Percentiles rank a stretch among this genome's conserved stretches.
Evolutionary conservation across 768 basidiomycete genomes (phyloP).

Genomic region (Hygrophoropsis aurantiaca): DNA sequence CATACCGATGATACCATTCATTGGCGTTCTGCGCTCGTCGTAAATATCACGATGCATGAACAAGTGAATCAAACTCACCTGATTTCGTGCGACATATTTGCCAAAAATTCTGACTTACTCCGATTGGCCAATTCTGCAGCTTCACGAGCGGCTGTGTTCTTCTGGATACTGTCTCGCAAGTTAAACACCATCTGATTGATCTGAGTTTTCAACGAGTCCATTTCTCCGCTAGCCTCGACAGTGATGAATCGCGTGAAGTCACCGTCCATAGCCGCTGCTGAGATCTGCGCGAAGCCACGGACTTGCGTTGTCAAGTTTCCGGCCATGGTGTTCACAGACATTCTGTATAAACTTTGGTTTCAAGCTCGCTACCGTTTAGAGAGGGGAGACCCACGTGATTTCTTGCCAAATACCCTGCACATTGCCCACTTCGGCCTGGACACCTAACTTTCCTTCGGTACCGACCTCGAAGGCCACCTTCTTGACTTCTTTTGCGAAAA

Average conservation of each 20-base stretch:
- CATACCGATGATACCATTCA: conserved; percentile 99
- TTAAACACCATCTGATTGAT: conserved; percentile 99
- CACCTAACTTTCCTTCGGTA: conserved; percentile 97
- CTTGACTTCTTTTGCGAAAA: conserved; percentile 81
- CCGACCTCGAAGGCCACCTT: conserved; percentile 97
- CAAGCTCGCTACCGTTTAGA: not conserved
- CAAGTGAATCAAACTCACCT: conserved; percentile 52
- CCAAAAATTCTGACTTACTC: conserved; percentile 96
- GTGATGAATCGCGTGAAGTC: conserved; percentile 99
- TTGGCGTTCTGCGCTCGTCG: conserved; percentile 76
- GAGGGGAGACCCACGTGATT: conserved; percentile 72
- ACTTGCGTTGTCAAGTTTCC: conserved; percentile 97
- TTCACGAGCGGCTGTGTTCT: conserved; percentile 96
- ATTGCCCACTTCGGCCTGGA: conserved; percentile 94
- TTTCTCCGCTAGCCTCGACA: conserved; percentile 96
- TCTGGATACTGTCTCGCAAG: conserved; percentile 93
- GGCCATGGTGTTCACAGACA: conserved; percentile 98
- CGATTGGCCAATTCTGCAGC: conserved; percentile 98
- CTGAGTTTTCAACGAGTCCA: conserved; percentile 99
- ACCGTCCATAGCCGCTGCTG: conserved; percentile 97
- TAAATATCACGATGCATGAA: conserved; percentile 8
- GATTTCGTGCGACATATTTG: conserved; percentile 98
- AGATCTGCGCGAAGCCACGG: conserved; percentile 97
- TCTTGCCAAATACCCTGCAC: conserved; percentile 99
- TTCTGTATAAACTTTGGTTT: conserved; percentile 41